Evolutionary conservation across 2,329 filamentous ascomycete species (phyloP).

Genomic region (Trichoderma sp.): DNA sequence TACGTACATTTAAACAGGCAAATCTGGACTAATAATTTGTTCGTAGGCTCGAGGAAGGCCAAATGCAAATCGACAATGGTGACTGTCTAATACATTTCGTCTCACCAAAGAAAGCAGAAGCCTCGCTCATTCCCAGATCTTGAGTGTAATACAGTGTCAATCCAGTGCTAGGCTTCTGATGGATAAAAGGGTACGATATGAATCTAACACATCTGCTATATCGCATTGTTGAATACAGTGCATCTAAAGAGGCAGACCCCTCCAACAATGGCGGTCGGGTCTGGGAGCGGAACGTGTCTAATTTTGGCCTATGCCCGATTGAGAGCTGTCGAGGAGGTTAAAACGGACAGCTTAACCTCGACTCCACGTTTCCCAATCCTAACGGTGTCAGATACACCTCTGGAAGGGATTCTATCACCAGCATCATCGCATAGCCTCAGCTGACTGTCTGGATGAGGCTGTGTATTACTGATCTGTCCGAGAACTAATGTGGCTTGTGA

Average conservation of each 20-base stretch:
- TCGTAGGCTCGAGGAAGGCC: background rate
- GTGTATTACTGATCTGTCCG: background rate
- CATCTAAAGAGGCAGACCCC: constrained; percentile 21
- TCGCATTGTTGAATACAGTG: constrained; percentile 20
- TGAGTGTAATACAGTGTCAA: constrained; percentile 8
- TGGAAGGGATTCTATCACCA: constrained; percentile 17
- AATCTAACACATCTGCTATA: background rate
- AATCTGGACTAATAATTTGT: background rate
- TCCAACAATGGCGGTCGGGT: constrained; percentile 13
- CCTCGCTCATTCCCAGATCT: background rate
- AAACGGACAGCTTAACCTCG: constrained; percentile 35
- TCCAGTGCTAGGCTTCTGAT: background rate
- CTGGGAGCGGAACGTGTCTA: constrained; percentile 3
- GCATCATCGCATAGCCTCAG: background rate
- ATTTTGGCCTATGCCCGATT: constrained; percentile 28
- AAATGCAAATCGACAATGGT: background rate
- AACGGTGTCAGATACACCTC: constrained; percentile 10
- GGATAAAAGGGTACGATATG: background rate
- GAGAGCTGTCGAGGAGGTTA: constrained; percentile 26
- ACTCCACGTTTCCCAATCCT: constrained; percentile 9
- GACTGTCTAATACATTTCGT: background rate
- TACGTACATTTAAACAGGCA: background rate
- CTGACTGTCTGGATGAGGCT: background rate
- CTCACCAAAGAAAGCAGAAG: background rate
- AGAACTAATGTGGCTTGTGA: constrained; percentile 13